Conservation (phyloP, 202 grass and related monocot genomes). For the Carex arenaria region DNA sequence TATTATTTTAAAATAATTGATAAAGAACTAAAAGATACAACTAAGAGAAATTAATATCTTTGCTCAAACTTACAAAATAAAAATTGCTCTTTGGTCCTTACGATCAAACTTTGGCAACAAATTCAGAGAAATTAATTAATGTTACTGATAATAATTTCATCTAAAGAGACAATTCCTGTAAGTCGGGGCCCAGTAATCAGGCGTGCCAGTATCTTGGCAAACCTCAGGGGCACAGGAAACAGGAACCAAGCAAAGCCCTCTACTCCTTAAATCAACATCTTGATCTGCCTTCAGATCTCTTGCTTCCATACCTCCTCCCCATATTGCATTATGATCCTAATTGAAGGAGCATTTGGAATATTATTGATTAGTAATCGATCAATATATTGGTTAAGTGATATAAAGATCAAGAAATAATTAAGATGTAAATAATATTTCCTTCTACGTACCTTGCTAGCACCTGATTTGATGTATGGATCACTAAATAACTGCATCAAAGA, state of each 20-base stretch:
- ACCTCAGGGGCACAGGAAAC: slow-evolving; percentile 61
- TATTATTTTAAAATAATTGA: too few relatives aligned
- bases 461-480: slow-evolving; percentile 74
- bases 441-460: slow-evolving; percentile 75
- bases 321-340: slow-evolving; percentile 45
- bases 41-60: not conserved
- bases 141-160: slow-evolving; percentile 28
- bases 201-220: slow-evolving; percentile 55
- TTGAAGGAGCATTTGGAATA: not conserved
- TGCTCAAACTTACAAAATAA: not conserved
- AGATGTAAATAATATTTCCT: not conserved
- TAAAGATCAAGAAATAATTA: not conserved
- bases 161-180: slow-evolving; percentile 75
- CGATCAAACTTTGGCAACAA: not conserved
- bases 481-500: slow-evolving; percentile 63
- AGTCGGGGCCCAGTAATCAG: slow-evolving; percentile 75
- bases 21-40: not conserved
- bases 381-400: slow-evolving; percentile 1
- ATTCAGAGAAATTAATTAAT: not conserved
- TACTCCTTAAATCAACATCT: slow-evolving; percentile 57
- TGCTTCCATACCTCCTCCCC: slow-evolving; percentile 49
- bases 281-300: slow-evolving; percentile 32
- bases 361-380: not conserved
- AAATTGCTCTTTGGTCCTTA: not conserved
- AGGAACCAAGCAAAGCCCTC: slow-evolving; percentile 84